A percentile compares a stretch with the other conserved stretches of the same genome.
Conservation (phyloP, 768 basidiomycete species). For the Chalciporus sphaerocephalus region DNA sequence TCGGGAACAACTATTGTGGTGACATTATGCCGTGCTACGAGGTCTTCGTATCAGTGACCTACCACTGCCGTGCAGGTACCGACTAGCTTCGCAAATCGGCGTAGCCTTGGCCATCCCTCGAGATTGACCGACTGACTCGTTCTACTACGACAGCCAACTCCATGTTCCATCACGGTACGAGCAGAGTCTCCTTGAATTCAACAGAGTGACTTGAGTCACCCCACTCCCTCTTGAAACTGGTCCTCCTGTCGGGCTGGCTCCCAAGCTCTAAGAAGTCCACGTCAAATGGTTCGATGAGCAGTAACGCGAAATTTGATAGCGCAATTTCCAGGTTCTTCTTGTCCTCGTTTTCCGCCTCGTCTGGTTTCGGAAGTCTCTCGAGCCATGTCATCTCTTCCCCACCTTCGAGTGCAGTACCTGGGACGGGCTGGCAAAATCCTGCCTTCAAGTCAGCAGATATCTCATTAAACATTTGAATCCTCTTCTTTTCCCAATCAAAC, state of each 20-base stretch:
- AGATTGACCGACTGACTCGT: too few relatives aligned
- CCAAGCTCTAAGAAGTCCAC: conserved; percentile 68
- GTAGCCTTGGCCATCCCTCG: too few relatives aligned
- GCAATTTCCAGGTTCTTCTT: conserved; percentile 49
- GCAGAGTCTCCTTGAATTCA: conserved; percentile 54
- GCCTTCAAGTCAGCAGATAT: conserved; percentile 66
- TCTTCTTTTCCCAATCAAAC: conserved; percentile 57
- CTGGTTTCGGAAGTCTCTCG: conserved; percentile 44
- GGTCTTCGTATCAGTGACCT: too few relatives aligned
- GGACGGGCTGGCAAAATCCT: conserved; percentile 63
- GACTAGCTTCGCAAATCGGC: too few relatives aligned
- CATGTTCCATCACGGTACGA: too few relatives aligned
- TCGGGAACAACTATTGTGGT: too few relatives aligned
- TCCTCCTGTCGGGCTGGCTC: conserved; percentile 55
- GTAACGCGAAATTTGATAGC: conserved; percentile 62
- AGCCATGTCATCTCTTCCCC: conserved; percentile 64
- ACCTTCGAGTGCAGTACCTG: conserved; percentile 51
- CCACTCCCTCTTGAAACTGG: conserved; percentile 43
- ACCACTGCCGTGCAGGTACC: too few relatives aligned
- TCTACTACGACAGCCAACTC: too few relatives aligned
- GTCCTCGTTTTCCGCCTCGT: conserved; percentile 41
- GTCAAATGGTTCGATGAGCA: conserved; percentile 64
- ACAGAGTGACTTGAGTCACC: conserved; percentile 28
- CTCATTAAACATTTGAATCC: conserved; percentile 52
- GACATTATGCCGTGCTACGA: too few relatives aligned